Percentiles rank a stretch among this genome's conserved stretches.
phyloP scores from a whole-genome alignment of 2,329 filamentous ascomycete species.

The Ceratocystis variospora region DNA sequence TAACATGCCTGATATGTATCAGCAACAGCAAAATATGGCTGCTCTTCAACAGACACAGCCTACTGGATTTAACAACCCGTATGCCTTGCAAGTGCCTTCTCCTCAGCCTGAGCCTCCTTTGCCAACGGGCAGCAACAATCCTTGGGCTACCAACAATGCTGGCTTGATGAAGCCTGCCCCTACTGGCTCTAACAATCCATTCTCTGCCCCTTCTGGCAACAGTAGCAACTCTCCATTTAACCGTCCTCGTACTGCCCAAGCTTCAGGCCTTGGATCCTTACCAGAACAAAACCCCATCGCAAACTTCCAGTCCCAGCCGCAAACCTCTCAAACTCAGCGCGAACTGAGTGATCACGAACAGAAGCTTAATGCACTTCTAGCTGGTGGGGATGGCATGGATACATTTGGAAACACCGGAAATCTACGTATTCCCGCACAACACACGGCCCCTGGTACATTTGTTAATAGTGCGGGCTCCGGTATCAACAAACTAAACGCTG shows the following conservation, averaged over 20 bases:
- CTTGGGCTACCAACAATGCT: conserved; percentile 58
- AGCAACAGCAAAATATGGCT: conserved; percentile 35
- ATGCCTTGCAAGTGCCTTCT: conserved; percentile 32
- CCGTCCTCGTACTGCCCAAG: conserved; percentile 36
- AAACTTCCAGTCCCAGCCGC: conserved; percentile 32
- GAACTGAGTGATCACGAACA: conserved; percentile 51
- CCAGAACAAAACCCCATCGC: conserved; percentile 72
- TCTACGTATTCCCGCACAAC: conserved; percentile 85
- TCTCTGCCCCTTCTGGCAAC: conserved; percentile 40
- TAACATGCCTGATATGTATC: conserved; percentile 58
- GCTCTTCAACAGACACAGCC: conserved; percentile 34
- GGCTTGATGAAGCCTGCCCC: conserved; percentile 62
- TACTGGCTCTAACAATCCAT: conserved; percentile 96
- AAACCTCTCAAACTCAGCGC: conserved; percentile 38
- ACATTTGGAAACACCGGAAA: conserved; percentile 97
- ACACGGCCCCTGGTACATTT: conserved; percentile 90
- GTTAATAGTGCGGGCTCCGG: conserved; percentile 87
- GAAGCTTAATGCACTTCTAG: conserved; percentile 73
- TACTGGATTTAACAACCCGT: conserved; percentile 40
- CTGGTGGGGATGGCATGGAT: conserved; percentile 82
- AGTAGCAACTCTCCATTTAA: conserved; percentile 39
- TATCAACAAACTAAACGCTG: conserved; percentile 50
- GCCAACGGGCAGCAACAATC: conserved; percentile 81
- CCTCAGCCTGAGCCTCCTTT: conserved; percentile 45
- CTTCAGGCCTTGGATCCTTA: conserved; percentile 58